Evolutionary conservation across 176 grass and related monocot species (phyloP).

Genomic region (Triticum aestivum): IWGSC_CS_RefSeq_v2.1 NC_057804.1:15786111-15786610

Average conservation of each 20-base stretch:
- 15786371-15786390: no score
- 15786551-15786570: neutral
- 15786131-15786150: conserved; percentile 5
- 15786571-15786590: no score
- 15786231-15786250: conserved; percentile 7
- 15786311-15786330: no score
- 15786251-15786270: neutral
- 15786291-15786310: neutral
- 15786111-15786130: neutral
- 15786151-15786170: neutral
- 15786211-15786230: neutral
- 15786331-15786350: no score
- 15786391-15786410: no score
- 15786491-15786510: neutral
- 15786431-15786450: no score
- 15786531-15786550: neutral
- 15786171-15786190: neutral
- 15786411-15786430: no score
- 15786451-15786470: no score
- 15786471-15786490: no score
- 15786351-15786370: no score
- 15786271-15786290: neutral
- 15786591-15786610: no score
- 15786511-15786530: neutral
- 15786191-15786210: neutral